Evolutionary conservation across 306 rosid genomes (phyloP).

Genomic region (Corylus americana): DNA sequence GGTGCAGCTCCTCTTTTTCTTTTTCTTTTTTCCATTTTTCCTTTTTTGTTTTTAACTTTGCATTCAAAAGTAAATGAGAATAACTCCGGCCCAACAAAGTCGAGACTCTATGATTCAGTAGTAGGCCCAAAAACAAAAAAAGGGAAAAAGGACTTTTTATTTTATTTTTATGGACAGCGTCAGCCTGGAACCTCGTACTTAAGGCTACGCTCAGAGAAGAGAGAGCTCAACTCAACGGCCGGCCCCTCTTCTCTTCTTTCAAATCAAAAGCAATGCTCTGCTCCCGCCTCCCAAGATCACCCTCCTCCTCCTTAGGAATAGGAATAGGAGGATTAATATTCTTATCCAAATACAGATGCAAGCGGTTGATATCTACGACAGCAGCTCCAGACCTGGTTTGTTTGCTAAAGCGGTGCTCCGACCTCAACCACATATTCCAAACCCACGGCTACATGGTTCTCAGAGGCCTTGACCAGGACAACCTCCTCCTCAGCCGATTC

Average conservation of each 20-base stretch:
- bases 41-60: background rate
- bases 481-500: slow-evolving; percentile 46
- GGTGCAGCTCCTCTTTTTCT: background rate
- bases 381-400: slow-evolving; percentile 12
- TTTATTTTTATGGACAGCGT: too few species aligned
- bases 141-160: too few species aligned
- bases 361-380: background rate
- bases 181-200: too few species aligned
- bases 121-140: too few species aligned
- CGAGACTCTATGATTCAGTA: too few species aligned
- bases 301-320: background rate
- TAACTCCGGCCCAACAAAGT: too few species aligned
- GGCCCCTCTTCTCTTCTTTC: background rate
- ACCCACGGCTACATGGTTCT: slow-evolving; percentile 47
- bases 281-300: background rate
- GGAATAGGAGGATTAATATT: background rate
- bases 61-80: background rate
- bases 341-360: background rate
- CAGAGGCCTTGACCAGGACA: slow-evolving; percentile 42
- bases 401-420: slow-evolving; percentile 27
- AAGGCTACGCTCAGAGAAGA: too few species aligned
- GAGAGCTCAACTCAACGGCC: too few species aligned
- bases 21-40: background rate
- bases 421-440: slow-evolving; percentile 45
- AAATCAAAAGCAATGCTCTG: background rate